These are phyloP conservation scores for Acorus gramineus DNA, from an alignment of 106 monocot species.

Conservation along the genomic window DNA sequence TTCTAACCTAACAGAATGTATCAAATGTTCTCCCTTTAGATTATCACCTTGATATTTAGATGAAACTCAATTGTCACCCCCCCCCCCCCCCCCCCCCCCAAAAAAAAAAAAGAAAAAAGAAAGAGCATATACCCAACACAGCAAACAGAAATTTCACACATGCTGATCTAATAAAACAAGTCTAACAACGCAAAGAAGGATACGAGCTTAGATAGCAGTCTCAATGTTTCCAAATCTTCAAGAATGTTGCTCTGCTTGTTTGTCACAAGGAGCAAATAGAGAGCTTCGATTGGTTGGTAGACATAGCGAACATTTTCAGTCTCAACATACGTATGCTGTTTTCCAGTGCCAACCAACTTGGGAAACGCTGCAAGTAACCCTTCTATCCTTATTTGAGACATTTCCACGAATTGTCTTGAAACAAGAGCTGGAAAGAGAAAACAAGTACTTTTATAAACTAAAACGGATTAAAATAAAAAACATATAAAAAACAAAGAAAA, in stretches of 20 bases:
- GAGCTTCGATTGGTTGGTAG: slow-evolving; percentile 81
- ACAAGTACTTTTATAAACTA: neutral
- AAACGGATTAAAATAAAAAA: neutral
- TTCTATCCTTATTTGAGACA: slow-evolving; percentile 95
- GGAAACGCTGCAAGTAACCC: slow-evolving; percentile 96
- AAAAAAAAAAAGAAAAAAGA: neutral
- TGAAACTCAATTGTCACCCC: too few species aligned
- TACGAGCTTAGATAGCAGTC: slow-evolving; percentile 85
- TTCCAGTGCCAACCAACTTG: slow-evolving; percentile 85
- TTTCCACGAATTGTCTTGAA: slow-evolving; percentile 94
- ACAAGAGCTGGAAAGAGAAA: slow-evolving; percentile 66
- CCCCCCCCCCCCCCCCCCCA: too few species aligned
- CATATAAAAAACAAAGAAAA: neutral
- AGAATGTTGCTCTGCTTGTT: slow-evolving; percentile 98
- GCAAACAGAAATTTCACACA: neutral
- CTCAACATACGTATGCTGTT: slow-evolving; percentile 96
- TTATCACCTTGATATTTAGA: too few species aligned
- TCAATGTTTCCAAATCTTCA: slow-evolving; percentile 81
- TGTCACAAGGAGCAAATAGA: slow-evolving; percentile 82
- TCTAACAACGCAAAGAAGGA: slow-evolving; percentile 14
- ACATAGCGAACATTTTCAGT: slow-evolving; percentile 99
- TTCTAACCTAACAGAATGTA: too few species aligned
- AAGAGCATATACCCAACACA: neutral
- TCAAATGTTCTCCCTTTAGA: too few species aligned
- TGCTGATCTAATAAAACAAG: neutral